Conservation (phyloP, 805 yeast species). For the Barnettozyma populi region DNA sequence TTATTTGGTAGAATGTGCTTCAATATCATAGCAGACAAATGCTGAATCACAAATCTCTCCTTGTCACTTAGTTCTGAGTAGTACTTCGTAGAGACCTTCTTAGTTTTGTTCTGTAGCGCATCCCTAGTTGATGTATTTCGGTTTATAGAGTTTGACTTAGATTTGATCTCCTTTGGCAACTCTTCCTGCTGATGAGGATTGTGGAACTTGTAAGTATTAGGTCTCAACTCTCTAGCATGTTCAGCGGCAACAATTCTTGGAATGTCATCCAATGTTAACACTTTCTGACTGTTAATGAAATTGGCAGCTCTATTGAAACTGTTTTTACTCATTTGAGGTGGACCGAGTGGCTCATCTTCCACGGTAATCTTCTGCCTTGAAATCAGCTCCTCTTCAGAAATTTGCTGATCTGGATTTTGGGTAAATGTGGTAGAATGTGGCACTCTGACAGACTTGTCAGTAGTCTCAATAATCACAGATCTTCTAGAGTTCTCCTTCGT, state of each 20-base stretch:
- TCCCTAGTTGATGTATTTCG: conserved; percentile 14
- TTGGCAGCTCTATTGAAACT: conserved; percentile 62
- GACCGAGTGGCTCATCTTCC: conserved; percentile 35
- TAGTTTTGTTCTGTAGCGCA: conserved; percentile 1
- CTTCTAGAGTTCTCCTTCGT: conserved; percentile 58
- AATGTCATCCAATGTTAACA: conserved; percentile 90
- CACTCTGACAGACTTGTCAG: conserved; percentile 15
- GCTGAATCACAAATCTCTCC: conserved; percentile 56
- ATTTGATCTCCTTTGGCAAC: conserved; percentile 15
- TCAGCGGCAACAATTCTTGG: conserved; percentile 96
- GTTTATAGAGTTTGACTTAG: conserved; percentile 18
- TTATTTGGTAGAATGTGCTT: conserved; percentile 24
- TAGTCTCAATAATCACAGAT: conserved; percentile 52
- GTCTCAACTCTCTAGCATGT: conserved; percentile 89
- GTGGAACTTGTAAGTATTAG: conserved; percentile 86
- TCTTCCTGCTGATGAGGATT: conserved; percentile 31
- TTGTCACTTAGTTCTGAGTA: conserved; percentile 57
- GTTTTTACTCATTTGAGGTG: conserved; percentile 45
- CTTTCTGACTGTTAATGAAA: conserved; percentile 71
- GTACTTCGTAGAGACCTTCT: conserved; percentile 34
- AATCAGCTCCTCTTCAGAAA: conserved; percentile 17
- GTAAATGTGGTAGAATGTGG: conserved; percentile 2
- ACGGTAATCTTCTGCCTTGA: conserved; percentile 24
- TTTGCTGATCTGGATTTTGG: conserved; percentile 1
- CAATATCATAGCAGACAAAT: conserved; percentile 51